These are phyloP conservation scores for Ganoderma leucocontextum DNA, from an alignment of 1,284 basidiomycete species.

Conservation along the genomic window DNA sequence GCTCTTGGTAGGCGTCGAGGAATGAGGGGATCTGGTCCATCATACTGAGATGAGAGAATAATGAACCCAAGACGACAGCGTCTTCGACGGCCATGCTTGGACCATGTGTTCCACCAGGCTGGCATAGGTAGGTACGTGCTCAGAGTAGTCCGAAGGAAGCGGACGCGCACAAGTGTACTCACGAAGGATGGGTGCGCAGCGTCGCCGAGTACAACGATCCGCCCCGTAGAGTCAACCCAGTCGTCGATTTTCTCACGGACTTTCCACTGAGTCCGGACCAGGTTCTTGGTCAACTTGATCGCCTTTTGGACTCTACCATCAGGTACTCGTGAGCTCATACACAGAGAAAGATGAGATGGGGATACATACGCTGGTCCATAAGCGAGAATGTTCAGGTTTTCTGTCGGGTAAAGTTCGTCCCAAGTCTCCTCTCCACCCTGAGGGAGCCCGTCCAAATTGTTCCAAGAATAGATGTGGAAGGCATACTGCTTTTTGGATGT, in stretches of 20 bases:
- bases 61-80: slow-evolving; percentile 53
- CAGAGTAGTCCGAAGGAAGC: background rate
- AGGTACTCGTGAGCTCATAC: background rate
- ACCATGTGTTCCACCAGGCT: slow-evolving; percentile 49
- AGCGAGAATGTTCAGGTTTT: slow-evolving; percentile 19
- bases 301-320: slow-evolving; percentile 53
- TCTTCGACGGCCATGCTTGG: slow-evolving; percentile 52
- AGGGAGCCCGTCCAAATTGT: slow-evolving; percentile 23
- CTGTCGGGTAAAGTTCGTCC: slow-evolving; percentile 28
- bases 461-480: slow-evolving; percentile 35
- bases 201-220: slow-evolving; percentile 57
- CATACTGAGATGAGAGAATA: slow-evolving; percentile 52
- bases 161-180: slow-evolving; percentile 38
- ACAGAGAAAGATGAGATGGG: too few species aligned
- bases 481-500: slow-evolving; percentile 32
- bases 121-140: background rate
- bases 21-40: slow-evolving; percentile 51
- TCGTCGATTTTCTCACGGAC: slow-evolving; percentile 52
- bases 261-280: slow-evolving; percentile 40
- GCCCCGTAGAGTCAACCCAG: slow-evolving; percentile 59
- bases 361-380: slow-evolving; percentile 26
- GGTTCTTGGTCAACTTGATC: slow-evolving; percentile 47
- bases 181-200: slow-evolving; percentile 54
- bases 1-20: slow-evolving; percentile 53
- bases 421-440: slow-evolving; percentile 28